phyloP scores from a whole-genome alignment of 106 monocot genomes.

The Posidonia australis region DNA sequence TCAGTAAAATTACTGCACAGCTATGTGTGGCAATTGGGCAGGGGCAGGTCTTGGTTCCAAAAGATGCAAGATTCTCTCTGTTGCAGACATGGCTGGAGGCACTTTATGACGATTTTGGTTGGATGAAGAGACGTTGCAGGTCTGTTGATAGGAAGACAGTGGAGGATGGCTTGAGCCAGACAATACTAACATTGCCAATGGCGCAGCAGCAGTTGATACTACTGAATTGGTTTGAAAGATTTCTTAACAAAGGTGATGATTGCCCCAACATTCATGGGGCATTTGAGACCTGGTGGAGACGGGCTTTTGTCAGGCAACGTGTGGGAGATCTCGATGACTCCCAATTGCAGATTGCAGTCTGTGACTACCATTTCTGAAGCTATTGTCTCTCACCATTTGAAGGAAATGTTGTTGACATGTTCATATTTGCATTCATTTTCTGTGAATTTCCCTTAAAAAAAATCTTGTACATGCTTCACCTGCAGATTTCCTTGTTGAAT shows the following conservation, averaged over 20 bases:
- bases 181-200: conserved; percentile 25
- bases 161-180: conserved; percentile 19
- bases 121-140: conserved; percentile 12
- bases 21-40: conserved; percentile 13
- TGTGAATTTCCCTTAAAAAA: no score
- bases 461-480: no score
- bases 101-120: conserved; percentile 19
- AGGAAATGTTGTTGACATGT: no score
- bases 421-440: no score
- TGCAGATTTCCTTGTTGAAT: no score
- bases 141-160: conserved; percentile 5
- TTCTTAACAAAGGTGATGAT: conserved; percentile 18
- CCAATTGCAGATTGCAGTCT: conserved; percentile 1
- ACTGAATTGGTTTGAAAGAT: conserved; percentile 19
- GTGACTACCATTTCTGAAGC: not conserved
- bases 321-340: not conserved
- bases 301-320: conserved; percentile 21
- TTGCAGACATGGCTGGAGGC: conserved; percentile 18
- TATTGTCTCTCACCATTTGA: not conserved
- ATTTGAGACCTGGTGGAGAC: conserved; percentile 52
- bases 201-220: conserved; percentile 19
- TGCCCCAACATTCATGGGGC: conserved; percentile 23
- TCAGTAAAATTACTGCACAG: conserved; percentile 22
- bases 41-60: conserved; percentile 12
- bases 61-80: conserved; percentile 1